Evolutionary conservation across 169 alveolate genomes (phyloP), one percentile per base, ranked within the genome.

Genomic region (Perkinsus olseni): DNA sequence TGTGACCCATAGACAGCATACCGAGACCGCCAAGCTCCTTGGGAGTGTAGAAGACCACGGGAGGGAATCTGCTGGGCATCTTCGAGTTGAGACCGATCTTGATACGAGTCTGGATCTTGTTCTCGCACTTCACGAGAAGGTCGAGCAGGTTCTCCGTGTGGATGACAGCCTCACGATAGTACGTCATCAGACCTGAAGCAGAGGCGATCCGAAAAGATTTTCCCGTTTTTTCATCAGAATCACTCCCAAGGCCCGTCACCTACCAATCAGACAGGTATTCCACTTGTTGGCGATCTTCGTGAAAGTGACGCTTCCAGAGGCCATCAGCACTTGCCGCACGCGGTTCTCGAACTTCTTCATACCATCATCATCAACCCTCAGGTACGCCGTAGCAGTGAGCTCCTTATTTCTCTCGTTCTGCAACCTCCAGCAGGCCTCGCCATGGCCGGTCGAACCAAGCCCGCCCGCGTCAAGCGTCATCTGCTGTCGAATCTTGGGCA

Each of bases 51-150:
- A 99, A 99, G 31, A 99, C 99, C 39, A 99, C 99, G 0, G 99
- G 99, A 4, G 99, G 99, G 98, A 99, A 99, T 39, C 99, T 97
- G 45, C 99, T 97, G 62, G 99, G 99, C 99, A 99, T 99, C 96
- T 99, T 99, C 45, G 99, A 98, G 96, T 99, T 99, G 91, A 99
- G 96, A 0, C 99, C 99, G 91, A 99, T 99, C 96, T 99, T 99
- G 91, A 99, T 99, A 90, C 99, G 97, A 1, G 99, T 99, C 96
- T 99, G 99, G 36, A 99, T 99, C 96, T 98, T 98, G 95, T 98
- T 98, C 96, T 98, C 99, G 94, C 99, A 98, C 95, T 98, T 99
- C n/a, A 99, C 99, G 50, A 99, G 95, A 28, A 99, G 96, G 94
- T 99, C 99, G 74, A 99, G 96, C 93, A 99, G 96, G 91, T 98